Evolutionary conservation across 2,329 filamentous ascomycete genomes (phyloP).

Genomic region (Fusarium anthophilum): DNA sequence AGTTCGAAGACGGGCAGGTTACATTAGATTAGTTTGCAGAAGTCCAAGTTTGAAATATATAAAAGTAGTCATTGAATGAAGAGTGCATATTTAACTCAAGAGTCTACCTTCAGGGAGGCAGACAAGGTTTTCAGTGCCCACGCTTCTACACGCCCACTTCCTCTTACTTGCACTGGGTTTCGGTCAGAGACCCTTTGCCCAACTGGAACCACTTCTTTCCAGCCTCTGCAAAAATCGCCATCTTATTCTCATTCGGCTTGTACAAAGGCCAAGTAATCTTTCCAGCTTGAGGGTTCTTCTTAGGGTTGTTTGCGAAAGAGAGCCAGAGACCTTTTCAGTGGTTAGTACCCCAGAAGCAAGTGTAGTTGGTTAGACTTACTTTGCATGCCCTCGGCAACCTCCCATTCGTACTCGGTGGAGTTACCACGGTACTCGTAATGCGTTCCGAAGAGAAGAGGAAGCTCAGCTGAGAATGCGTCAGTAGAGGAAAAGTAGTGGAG

Average conservation of each 20-base stretch:
- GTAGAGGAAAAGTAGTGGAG: accelerated
- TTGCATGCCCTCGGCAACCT: constrained; percentile 6
- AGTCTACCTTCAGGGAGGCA: background rate
- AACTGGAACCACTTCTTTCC: constrained; percentile 5
- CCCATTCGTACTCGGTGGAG: constrained; percentile 11
- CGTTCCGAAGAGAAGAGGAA: constrained; percentile 8
- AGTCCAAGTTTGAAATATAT: accelerated
- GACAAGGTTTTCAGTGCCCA: accelerated
- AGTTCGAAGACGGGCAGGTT: background rate
- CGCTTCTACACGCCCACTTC: too few species aligned
- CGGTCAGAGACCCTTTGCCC: background rate
- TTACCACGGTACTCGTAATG: constrained; percentile 14
- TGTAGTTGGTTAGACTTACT: background rate
- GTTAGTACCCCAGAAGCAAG: background rate
- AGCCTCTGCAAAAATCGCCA: background rate
- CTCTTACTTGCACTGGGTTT: background rate
- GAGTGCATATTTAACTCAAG: accelerated
- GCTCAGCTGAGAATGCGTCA: background rate
- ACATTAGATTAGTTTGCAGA: background rate
- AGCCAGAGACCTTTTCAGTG: background rate
- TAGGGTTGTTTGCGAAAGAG: background rate
- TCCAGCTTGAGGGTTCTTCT: background rate
- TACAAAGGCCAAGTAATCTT: constrained; percentile 3
- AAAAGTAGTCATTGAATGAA: accelerated
- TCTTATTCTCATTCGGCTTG: background rate